Evolutionary conservation across 805 yeast species (phyloP).

Genomic region (Saturnispora serradocipensis): DNA sequence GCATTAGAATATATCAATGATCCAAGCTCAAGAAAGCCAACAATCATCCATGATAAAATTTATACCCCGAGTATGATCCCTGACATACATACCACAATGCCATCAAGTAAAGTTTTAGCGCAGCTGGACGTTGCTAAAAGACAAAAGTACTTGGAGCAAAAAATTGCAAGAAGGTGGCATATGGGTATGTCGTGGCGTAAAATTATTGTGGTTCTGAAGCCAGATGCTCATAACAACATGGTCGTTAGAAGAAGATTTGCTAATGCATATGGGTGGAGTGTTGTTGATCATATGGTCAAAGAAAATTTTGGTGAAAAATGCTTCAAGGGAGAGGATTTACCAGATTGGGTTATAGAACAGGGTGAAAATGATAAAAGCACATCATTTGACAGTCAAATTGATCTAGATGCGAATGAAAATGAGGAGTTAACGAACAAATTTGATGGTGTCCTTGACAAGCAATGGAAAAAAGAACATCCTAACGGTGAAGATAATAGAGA

Average conservation of each 20-base stretch:
- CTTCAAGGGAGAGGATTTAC: conserved; percentile 19
- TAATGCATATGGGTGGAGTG: conserved; percentile 94
- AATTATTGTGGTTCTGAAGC: conserved; percentile 73
- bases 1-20: conserved; percentile 53
- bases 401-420: conserved; percentile 7
- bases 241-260: conserved; percentile 81
- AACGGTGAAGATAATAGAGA: conserved; percentile 8
- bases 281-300: conserved; percentile 68
- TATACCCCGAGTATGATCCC: conserved; percentile 54
- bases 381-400: conserved; percentile 1
- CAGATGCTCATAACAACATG: conserved; percentile 94
- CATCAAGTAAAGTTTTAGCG: conserved; percentile 21
- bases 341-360: conserved; percentile 15
- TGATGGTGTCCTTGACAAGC: conserved; percentile 22
- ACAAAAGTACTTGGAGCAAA: conserved; percentile 53
- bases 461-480: conserved; percentile 25
- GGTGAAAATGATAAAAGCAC: conserved; percentile 3
- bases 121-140: conserved; percentile 21
- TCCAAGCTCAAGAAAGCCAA: conserved; percentile 50
- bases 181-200: conserved; percentile 80
- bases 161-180: conserved; percentile 86
- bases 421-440: conserved; percentile 17
- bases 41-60: conserved; percentile 74
- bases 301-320: conserved; percentile 43
- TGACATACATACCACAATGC: conserved; percentile 20